Base-by-base conservation (phyloP, 1,139 yeast genomes). In the Pneumocystis canis region DNA sequence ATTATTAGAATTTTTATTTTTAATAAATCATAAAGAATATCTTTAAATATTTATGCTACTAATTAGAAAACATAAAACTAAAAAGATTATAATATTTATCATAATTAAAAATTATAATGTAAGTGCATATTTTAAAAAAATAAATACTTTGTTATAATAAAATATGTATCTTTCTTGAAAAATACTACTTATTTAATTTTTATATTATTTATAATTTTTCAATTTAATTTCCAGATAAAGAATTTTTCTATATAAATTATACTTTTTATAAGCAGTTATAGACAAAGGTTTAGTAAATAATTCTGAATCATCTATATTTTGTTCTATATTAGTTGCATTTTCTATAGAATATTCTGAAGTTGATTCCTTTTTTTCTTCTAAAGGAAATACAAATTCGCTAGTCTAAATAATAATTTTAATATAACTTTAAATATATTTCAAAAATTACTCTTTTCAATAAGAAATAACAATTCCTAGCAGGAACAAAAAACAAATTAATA, bases 401-500 rank as follows among this genome's bases (percentile, higher is more conserved):
- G 25, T 16, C 54, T 47, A 47, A 25, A 9, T 11, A 47, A 47
- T 28, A 47, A 47, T 47, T 47, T 47, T 3, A 47, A 25, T 40
- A 40, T 40, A 18, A 11, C 20, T 3, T 25, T 25, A 3, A 25
- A 9, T n/a, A 6, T n/a, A 5, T 25, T 14, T 11, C 6, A 11
- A 47, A 47, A 47, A 25, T 25, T 47, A 47, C 54, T 31, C 54
- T 47, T 47, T 47, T 47, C n/a, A 47, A 25, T 47, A 47, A 47
- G 25, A 47, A 47, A 47, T 47, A 25, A 25, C n/a, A 25, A 25
- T 28, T 47, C 25, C 30, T 47, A 9, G n/a, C 7, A 3, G 54
- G 31, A 25, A 47, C 54, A 11, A 47, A 53, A 40, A 56, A 63
- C 3, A 63, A 40, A 47, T 58, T 63, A 18, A 64, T 64, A 4